phyloP scores from a whole-genome alignment of 345 rosid species.

The Salix viminalis region DNA sequence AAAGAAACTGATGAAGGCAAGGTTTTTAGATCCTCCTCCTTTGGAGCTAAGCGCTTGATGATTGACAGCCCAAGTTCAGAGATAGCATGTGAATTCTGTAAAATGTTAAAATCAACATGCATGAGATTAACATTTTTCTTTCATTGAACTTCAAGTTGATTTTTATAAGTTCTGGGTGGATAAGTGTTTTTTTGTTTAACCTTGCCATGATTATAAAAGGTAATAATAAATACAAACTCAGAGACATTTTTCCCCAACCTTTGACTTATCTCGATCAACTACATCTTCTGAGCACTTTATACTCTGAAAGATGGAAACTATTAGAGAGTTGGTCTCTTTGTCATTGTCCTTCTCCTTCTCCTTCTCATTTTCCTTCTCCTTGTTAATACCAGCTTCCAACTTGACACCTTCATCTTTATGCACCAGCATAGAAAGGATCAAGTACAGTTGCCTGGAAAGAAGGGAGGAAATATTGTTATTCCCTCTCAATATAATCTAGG shows the following conservation, averaged over 20 bases:
- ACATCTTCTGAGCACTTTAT: conserved; percentile 73
- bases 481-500: not conserved
- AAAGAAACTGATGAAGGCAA: conserved; percentile 39
- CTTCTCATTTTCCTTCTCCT: conserved; percentile 46
- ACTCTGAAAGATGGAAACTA: conserved; percentile 49
- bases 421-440: conserved; percentile 58
- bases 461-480: not conserved
- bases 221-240: not conserved
- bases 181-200: conserved; percentile 6
- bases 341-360: conserved; percentile 55
- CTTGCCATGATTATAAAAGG: not conserved
- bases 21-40: conserved; percentile 44
- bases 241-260: conserved; percentile 45
- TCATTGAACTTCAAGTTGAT: not conserved
- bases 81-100: conserved; percentile 85
- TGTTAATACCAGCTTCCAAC: conserved; percentile 51
- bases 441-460: conserved; percentile 66
- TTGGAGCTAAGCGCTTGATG: conserved; percentile 47
- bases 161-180: not conserved
- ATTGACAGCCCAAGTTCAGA: conserved; percentile 84
- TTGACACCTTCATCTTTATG: conserved; percentile 79
- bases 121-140: conserved; percentile 10
- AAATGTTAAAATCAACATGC: conserved; percentile 18
- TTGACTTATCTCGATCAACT: conserved; percentile 64
- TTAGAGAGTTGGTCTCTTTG: conserved; percentile 49